phyloP scores from a whole-genome alignment of 345 rosid genomes.

The Lumnitzera racemosa region DNA sequence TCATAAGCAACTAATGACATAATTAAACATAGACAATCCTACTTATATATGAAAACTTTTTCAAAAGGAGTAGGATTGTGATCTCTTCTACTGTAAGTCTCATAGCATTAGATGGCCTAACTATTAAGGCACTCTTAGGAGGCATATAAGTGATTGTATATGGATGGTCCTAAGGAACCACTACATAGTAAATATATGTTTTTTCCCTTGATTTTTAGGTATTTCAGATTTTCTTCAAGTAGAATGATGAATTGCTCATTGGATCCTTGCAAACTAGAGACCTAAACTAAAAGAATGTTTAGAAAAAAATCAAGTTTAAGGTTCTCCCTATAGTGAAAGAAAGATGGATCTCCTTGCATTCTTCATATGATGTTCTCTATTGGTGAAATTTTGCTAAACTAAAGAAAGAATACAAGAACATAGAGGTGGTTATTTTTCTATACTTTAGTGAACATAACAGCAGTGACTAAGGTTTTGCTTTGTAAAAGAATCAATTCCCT shows the following conservation, averaged over 20 bases:
- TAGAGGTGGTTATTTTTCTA: slow-evolving; percentile 51
- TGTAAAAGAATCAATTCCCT: slow-evolving; percentile 38
- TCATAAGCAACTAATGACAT: slow-evolving; percentile 64
- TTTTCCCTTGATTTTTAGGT: slow-evolving; percentile 39
- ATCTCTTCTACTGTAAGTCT: no score
- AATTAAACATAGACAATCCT: slow-evolving; percentile 22
- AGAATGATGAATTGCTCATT: slow-evolving; percentile 63
- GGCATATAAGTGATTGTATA: no score
- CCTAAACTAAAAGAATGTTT: slow-evolving; percentile 49
- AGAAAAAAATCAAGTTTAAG: slow-evolving; percentile 36
- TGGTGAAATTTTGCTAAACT: slow-evolving; percentile 72
- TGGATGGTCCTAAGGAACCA: no score
- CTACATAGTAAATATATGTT: slow-evolving; percentile 2
- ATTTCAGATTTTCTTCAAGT: slow-evolving; percentile 63
- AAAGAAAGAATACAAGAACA: slow-evolving; percentile 47
- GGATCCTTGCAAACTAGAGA: slow-evolving; percentile 49
- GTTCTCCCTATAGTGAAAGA: slow-evolving; percentile 75
- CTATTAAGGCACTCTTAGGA: no score
- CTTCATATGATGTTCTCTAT: slow-evolving; percentile 75
- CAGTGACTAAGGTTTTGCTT: slow-evolving; percentile 40
- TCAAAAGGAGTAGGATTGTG: no score
- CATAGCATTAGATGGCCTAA: no score
- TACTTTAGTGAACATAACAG: slow-evolving; percentile 47
- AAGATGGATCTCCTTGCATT: slow-evolving; percentile 84
- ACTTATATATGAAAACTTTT: no score